These are phyloP conservation scores for Achaetomiella virescens DNA, from an alignment of 495 filamentous ascomycete species.

Conservation along the genomic window DNA sequence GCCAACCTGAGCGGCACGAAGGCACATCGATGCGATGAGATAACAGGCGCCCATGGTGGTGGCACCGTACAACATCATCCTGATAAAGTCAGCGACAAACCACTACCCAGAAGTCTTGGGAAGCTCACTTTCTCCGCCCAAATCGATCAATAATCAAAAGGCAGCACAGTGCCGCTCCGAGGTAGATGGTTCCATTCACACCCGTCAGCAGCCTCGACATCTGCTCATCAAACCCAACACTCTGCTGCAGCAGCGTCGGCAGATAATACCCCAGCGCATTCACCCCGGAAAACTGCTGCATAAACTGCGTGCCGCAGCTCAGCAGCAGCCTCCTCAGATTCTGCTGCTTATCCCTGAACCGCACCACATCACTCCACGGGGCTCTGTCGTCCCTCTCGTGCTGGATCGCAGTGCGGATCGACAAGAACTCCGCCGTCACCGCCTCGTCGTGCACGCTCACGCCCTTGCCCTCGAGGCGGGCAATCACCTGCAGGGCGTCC, in stretches of 20 bases:
- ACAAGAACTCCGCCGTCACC: constrained; percentile 1
- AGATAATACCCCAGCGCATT: constrained; percentile 1
- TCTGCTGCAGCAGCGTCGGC: constrained; percentile 1
- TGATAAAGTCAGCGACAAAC: background rate
- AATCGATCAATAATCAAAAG: constrained; percentile 5
- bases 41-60: constrained; percentile 3
- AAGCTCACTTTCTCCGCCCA: constrained; percentile 1
- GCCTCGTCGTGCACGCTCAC: background rate
- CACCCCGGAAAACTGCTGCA: constrained; percentile 6
- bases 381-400: background rate
- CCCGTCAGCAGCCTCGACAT: constrained; percentile 2
- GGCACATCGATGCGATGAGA: constrained; percentile 2
- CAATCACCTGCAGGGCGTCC: background rate
- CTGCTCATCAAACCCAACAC: constrained; percentile 1
- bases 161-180: constrained; percentile 1
- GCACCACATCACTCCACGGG: background rate
- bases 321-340: background rate
- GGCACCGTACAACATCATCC: constrained; percentile 6
- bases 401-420: constrained; percentile 1
- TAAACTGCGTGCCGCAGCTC: constrained; percentile 2
- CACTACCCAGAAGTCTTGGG: too few species aligned
- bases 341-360: constrained; percentile 1
- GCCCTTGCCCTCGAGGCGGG: background rate
- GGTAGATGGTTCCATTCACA: constrained; percentile 1
- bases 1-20: background rate